Evolutionary conservation across 345 rosid genomes (phyloP).

Genomic region (Eucalyptus albens): DNA sequence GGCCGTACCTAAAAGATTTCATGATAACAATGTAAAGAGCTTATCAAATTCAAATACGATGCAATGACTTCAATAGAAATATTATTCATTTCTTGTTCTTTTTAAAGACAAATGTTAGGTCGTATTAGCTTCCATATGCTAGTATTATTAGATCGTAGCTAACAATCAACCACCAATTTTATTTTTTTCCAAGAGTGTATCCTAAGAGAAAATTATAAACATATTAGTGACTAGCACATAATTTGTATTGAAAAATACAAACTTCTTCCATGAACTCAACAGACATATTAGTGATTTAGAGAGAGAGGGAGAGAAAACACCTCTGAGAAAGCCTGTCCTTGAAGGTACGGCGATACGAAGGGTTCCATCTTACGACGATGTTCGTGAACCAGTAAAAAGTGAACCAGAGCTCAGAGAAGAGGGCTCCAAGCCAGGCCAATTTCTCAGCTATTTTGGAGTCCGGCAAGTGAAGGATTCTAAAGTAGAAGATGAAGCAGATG

Average conservation of each 20-base stretch:
- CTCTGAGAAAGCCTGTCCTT: conserved; percentile 9
- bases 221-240: neutral
- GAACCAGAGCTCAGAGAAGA: conserved; percentile 13
- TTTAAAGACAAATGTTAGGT: neutral
- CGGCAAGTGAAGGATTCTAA: neutral
- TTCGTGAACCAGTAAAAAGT: conserved; percentile 5
- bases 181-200: neutral
- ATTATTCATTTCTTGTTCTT: neutral
- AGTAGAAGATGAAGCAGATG: neutral
- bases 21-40: neutral
- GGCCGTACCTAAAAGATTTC: neutral
- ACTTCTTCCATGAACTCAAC: neutral
- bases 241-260: neutral
- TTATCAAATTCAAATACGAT: neutral
- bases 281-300: neutral
- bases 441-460: neutral
- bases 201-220: neutral
- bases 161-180: neutral
- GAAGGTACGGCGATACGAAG: conserved; percentile 2
- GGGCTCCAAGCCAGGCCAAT: conserved; percentile 12
- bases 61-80: neutral
- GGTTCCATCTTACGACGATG: conserved; percentile 2
- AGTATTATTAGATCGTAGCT: neutral
- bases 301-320: neutral
- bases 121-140: neutral